These are phyloP conservation scores for Coffea eugenioides DNA, from an alignment of 257 asterid species.

Conservation along the genomic window DNA sequence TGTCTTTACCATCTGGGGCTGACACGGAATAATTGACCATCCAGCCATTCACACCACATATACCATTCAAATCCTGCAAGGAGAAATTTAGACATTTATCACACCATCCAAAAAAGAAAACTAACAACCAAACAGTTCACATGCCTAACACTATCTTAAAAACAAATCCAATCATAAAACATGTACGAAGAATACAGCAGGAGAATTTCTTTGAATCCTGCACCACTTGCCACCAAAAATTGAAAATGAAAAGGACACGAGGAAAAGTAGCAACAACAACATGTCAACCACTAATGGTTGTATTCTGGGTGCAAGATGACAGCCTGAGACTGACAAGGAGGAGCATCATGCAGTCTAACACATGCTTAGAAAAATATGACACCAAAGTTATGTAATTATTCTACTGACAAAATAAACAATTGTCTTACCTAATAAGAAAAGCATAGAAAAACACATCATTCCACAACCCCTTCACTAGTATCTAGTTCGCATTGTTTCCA, in stretches of 20 bases:
- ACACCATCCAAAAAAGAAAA: background rate
- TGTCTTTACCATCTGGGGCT: conserved; percentile 17
- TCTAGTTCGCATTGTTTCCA: no score
- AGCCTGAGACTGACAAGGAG: background rate
- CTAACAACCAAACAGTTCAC: background rate
- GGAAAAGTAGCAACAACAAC: background rate
- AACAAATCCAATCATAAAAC: background rate
- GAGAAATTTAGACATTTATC: background rate
- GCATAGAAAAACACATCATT: no score
- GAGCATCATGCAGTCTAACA: no score
- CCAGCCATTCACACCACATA: conserved; percentile 23
- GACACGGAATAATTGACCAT: conserved; percentile 7
- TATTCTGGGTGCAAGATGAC: background rate
- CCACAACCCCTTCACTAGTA: no score
- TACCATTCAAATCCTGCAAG: conserved; percentile 23
- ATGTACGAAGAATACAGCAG: background rate
- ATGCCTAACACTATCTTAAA: background rate
- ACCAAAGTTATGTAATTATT: no score
- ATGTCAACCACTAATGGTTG: background rate
- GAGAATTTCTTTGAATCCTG: background rate
- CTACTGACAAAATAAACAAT: no score
- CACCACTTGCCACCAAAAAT: background rate
- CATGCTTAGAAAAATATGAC: no score
- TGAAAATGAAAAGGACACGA: background rate
- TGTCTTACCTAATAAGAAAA: no score